phyloP scores from a whole-genome alignment of 805 yeast genomes.

The Spathaspora girioi region DNA sequence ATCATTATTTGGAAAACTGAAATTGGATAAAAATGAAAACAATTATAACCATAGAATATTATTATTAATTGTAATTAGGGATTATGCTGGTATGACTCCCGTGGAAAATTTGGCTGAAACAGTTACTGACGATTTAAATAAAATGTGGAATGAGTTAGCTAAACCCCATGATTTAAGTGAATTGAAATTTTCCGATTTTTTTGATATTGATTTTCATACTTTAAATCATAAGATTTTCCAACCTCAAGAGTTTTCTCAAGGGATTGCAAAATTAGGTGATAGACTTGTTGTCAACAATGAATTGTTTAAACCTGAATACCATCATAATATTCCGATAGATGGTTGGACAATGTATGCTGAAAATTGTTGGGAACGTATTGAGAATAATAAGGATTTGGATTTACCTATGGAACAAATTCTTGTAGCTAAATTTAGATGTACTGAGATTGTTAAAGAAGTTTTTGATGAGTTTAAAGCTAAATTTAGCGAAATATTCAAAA shows the following conservation, averaged over 20 bases:
- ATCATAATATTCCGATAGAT: slow-evolving; percentile 85
- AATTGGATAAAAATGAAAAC: slow-evolving; percentile 22
- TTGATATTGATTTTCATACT: slow-evolving; percentile 78
- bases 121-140: slow-evolving; percentile 63
- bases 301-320: slow-evolving; percentile 70
- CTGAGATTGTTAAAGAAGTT: slow-evolving; percentile 62
- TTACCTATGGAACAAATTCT: slow-evolving; percentile 94
- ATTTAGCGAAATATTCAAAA: slow-evolving; percentile 12
- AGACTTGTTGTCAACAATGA: slow-evolving; percentile 41
- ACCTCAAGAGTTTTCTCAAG: slow-evolving; percentile 62
- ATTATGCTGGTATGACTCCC: slow-evolving; percentile 86
- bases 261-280: slow-evolving; percentile 62
- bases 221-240: slow-evolving; percentile 84
- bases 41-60: slow-evolving; percentile 54
- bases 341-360: slow-evolving; percentile 94
- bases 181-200: slow-evolving; percentile 65
- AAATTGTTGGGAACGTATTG: slow-evolving; percentile 93
- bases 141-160: slow-evolving; percentile 73
- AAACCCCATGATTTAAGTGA: slow-evolving; percentile 66
- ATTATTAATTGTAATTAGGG: slow-evolving; percentile 85
- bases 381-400: slow-evolving; percentile 87
- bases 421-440: slow-evolving; percentile 93
- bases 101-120: slow-evolving; percentile 66
- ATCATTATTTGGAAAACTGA: slow-evolving; percentile 69
- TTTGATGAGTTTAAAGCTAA: slow-evolving; percentile 25